Conservation (phyloP, 768 basidiomycete genomes). For the Tephrocybe sp. region DNA sequence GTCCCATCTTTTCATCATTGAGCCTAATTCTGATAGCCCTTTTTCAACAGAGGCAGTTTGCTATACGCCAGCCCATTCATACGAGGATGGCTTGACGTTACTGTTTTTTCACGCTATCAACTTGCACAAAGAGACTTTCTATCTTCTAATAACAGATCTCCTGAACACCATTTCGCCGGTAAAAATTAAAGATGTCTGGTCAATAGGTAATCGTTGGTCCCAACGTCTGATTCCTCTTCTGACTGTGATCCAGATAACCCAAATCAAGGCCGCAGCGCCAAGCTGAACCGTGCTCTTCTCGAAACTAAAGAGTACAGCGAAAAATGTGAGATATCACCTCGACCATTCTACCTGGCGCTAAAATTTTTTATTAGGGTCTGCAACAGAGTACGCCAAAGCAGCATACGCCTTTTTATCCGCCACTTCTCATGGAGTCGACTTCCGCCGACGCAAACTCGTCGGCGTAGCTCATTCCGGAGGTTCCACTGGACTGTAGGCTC, state of each 20-base stretch:
- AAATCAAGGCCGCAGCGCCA: conserved; percentile 7
- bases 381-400: conserved; percentile 7
- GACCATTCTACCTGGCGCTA: background rate
- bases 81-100: conserved; percentile 8
- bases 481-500: conserved; percentile 8
- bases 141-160: background rate
- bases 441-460: conserved; percentile 3
- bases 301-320: conserved; percentile 2
- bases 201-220: background rate
- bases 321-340: background rate
- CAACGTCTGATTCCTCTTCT: background rate
- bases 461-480: conserved; percentile 10
- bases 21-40: conserved; percentile 2
- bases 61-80: background rate
- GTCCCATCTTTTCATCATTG: background rate
- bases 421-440: conserved; percentile 6
- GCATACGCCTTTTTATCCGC: conserved; percentile 6
- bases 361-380: background rate
- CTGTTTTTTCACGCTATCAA: conserved; percentile 8
- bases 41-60: conserved; percentile 2
- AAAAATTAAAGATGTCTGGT: conserved; percentile 3
- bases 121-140: conserved; percentile 9
- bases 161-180: background rate
- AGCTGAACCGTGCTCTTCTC: background rate
- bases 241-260: conserved; percentile 3